Evolutionary conservation across 495 filamentous ascomycete species (phyloP).

Genomic region (Tuber microsphaerosporum): DNA sequence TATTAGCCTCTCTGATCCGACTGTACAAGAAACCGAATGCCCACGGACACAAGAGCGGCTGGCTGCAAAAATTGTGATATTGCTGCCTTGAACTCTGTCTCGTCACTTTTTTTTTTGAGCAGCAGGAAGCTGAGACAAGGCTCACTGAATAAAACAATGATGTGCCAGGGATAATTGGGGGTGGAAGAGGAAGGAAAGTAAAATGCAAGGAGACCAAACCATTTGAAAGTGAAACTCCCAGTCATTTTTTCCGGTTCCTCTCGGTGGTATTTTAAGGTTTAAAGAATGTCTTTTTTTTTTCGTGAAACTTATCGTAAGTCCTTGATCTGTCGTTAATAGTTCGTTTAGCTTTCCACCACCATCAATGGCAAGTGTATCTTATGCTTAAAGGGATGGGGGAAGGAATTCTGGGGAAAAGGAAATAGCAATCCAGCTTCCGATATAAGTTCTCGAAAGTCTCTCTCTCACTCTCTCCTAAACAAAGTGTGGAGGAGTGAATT

Average conservation of each 20-base stretch:
- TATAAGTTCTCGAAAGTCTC: not conserved
- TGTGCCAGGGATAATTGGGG: not conserved
- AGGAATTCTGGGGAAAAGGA: not conserved
- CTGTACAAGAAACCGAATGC: conserved; percentile 14
- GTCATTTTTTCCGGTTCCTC: conserved; percentile 27
- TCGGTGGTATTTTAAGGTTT: conserved; percentile 4
- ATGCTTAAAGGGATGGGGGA: not conserved
- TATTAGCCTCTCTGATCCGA: conserved; percentile 15
- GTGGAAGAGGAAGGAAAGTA: not conserved
- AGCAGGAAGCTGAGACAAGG: not conserved
- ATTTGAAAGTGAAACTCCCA: conserved; percentile 39
- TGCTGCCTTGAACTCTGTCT: not conserved
- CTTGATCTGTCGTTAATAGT: conserved; percentile 3
- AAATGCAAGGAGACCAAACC: conserved; percentile 24
- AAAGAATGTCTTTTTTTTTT: not conserved
- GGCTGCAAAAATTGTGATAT: not conserved
- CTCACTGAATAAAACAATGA: not conserved
- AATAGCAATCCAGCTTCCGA: not conserved
- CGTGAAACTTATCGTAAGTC: not conserved
- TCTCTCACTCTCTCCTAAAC: not conserved
- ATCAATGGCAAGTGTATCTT: not conserved
- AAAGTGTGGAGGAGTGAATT: not conserved
- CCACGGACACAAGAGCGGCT: conserved; percentile 3
- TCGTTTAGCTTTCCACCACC: conserved; percentile 2
- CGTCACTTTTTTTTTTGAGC: not conserved